phyloP scores from a whole-genome alignment of 2,329 filamentous ascomycete genomes.

The Dactylellina haptotyla region DNA sequence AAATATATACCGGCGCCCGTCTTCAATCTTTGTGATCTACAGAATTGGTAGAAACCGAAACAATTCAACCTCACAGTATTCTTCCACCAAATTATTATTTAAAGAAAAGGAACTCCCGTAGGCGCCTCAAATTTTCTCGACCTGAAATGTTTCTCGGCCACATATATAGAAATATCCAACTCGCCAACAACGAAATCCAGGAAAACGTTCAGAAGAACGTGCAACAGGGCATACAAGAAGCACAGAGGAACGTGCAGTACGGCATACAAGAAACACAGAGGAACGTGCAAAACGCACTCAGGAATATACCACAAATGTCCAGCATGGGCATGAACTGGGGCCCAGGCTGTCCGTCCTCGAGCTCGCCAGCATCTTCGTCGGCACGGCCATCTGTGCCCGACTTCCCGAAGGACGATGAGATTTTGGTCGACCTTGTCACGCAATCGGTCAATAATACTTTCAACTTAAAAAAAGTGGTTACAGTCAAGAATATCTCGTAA shows the following conservation, averaged over 20 bases:
- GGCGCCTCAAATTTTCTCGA: no score
- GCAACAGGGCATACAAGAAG: no score
- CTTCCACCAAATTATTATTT: no score
- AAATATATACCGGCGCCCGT: background rate
- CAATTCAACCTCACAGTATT: no score
- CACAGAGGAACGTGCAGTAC: no score
- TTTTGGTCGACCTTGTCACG: conserved; percentile 34
- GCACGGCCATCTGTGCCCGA: conserved; percentile 23
- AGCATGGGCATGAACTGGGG: conserved; percentile 13
- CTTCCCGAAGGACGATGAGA: conserved; percentile 40
- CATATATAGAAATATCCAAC: no score
- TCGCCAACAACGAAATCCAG: no score
- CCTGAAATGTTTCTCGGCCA: no score
- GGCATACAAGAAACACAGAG: background rate
- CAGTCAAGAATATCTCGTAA: conserved; percentile 35
- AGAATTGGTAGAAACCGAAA: no score
- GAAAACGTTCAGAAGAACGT: no score
- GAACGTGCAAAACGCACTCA: conserved; percentile 34
- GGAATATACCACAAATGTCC: background rate
- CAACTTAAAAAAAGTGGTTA: conserved; percentile 31
- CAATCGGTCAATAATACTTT: conserved; percentile 37
- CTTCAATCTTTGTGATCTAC: background rate
- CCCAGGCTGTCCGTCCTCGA: background rate
- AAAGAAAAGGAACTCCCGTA: no score
- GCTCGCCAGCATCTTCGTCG: background rate